Conservation (phyloP, 208 protist species). For the Wallacemonas collosoma region DNA sequence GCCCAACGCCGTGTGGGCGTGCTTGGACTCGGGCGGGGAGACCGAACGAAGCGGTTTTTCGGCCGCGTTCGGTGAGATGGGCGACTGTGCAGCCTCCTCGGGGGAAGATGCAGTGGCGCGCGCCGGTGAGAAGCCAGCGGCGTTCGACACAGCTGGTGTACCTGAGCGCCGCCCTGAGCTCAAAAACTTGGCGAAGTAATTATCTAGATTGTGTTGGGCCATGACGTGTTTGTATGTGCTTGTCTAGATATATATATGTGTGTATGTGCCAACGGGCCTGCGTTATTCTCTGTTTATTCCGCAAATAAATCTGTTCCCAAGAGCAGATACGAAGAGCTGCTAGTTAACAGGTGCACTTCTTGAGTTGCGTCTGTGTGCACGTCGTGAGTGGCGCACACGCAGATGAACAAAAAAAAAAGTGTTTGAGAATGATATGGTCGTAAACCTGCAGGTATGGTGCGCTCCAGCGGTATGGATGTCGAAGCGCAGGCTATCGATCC, state of each 20-base stretch:
- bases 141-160: neutral
- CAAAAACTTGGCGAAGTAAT: constrained; percentile 64
- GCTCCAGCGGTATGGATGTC: too few relatives aligned
- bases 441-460: too few relatives aligned
- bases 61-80: constrained; percentile 11
- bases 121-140: neutral
- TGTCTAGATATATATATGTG: too few relatives aligned
- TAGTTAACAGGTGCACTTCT: too few relatives aligned
- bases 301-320: too few relatives aligned
- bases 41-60: neutral
- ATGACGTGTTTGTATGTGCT: neutral
- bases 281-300: neutral
- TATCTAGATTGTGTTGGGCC: constrained; percentile 39
- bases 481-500: too few relatives aligned
- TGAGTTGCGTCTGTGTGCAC: too few relatives aligned
- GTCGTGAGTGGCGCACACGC: too few relatives aligned
- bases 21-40: too few relatives aligned
- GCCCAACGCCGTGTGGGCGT: neutral
- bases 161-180: neutral
- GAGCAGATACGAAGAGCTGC: too few relatives aligned
- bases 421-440: too few relatives aligned
- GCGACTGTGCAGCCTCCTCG: constrained; percentile 24
- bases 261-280: neutral
- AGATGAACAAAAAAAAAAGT: too few relatives aligned
- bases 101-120: constrained; percentile 10